Evolutionary conservation across 2,329 filamentous ascomycete species (phyloP).

Genomic region (Exophiala sp.): DNA sequence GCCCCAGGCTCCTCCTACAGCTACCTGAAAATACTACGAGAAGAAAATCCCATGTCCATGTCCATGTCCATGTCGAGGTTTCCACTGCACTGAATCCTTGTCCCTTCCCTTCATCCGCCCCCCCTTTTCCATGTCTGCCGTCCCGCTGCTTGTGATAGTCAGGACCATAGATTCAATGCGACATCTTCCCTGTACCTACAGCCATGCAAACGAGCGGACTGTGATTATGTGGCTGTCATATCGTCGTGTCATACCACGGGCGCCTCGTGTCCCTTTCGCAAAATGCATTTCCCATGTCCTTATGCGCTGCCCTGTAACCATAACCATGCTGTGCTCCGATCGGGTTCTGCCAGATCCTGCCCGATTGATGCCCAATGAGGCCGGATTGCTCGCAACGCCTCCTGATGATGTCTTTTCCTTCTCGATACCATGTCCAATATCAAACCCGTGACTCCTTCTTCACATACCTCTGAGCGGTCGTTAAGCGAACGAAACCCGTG

Average conservation of each 20-base stretch:
- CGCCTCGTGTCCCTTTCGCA: background rate
- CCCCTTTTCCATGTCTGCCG: background rate
- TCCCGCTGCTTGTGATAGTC: background rate
- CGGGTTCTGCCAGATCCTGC: background rate
- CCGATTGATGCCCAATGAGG: background rate
- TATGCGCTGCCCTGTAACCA: background rate
- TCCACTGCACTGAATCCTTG: no score
- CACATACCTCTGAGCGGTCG: conserved; percentile 4
- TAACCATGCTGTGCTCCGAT: background rate
- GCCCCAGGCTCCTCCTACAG: background rate
- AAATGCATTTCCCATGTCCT: background rate
- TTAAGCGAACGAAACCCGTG: conserved; percentile 9
- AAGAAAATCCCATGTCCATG: background rate
- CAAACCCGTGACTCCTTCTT: background rate
- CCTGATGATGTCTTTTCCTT: background rate
- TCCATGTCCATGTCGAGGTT: no score
- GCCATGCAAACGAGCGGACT: background rate
- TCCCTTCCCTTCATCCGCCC: background rate
- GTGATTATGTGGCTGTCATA: conserved; percentile 13
- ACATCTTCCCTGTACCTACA: background rate
- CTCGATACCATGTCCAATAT: no score
- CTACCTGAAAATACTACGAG: background rate
- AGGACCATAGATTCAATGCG: background rate
- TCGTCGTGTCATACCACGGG: conserved; percentile 5
- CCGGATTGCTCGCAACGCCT: background rate